phyloP scores from a whole-genome alignment of 2,329 filamentous ascomycete genomes.

The Remersonia thermophila region DNA sequence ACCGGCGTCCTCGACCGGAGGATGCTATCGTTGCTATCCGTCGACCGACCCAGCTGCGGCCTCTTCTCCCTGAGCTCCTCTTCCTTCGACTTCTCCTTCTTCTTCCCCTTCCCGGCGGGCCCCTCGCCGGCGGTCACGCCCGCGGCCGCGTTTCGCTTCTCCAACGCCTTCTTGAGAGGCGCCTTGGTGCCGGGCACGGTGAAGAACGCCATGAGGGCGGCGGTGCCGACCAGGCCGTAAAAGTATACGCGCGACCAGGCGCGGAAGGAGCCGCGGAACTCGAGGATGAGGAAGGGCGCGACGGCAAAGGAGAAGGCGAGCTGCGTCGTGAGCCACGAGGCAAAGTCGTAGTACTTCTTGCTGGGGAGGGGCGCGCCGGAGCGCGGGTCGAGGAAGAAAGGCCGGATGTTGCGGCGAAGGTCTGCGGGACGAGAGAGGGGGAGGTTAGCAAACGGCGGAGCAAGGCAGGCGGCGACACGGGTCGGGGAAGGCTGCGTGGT shows the following conservation, averaged over 20 bases:
- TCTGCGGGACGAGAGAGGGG: conserved; percentile 47
- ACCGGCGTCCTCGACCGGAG: conserved; percentile 42
- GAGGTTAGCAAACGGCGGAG: neutral
- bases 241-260: conserved; percentile 85
- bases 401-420: conserved; percentile 76
- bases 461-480: neutral
- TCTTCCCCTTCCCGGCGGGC: neutral
- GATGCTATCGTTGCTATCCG: conserved; percentile 37
- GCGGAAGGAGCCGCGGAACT: conserved; percentile 54
- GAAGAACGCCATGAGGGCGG: conserved; percentile 59
- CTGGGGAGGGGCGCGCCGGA: conserved; percentile 53
- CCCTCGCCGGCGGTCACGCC: conserved; percentile 17
- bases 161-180: conserved; percentile 43
- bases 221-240: conserved; percentile 62
- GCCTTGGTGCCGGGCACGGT: conserved; percentile 58
- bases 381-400: conserved; percentile 78
- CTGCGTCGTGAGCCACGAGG: conserved; percentile 22
- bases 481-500: neutral
- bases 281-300: conserved; percentile 74
- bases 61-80: neutral
- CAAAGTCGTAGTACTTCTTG: conserved; percentile 77
- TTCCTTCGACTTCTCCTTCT: conserved; percentile 8
- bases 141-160: conserved; percentile 40
- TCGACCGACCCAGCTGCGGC: conserved; percentile 24
- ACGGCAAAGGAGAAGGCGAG: conserved; percentile 58